phyloP scores from a whole-genome alignment of 768 basidiomycete species.

The Suillus lakei region DNA sequence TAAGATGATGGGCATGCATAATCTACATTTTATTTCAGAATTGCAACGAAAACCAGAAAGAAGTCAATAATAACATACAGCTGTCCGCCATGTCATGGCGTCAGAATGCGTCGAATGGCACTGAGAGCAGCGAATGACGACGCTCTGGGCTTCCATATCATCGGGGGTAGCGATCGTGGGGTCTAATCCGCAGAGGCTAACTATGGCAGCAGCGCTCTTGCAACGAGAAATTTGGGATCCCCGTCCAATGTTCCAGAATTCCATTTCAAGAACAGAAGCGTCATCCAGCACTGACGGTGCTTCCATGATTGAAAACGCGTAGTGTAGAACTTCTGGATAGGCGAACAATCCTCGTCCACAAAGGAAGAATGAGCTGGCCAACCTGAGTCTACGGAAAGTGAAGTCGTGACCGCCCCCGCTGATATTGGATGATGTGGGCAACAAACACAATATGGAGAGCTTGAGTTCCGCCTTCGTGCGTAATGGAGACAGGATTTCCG shows the following conservation, averaged over 20 bases:
- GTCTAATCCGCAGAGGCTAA: constrained; percentile 38
- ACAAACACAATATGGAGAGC: background rate
- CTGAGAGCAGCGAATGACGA: background rate
- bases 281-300: background rate
- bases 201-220: constrained; percentile 28
- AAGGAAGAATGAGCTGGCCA: background rate
- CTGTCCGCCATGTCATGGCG: background rate
- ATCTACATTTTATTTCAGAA: background rate
- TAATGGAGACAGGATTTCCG: background rate
- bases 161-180: constrained; percentile 36
- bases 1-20: background rate
- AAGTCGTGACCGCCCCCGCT: background rate
- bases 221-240: background rate
- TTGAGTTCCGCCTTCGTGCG: background rate
- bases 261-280: background rate
- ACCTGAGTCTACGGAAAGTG: background rate
- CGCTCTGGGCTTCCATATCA: constrained; percentile 35
- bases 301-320: background rate
- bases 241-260: background rate
- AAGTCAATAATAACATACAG: background rate
- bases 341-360: background rate
- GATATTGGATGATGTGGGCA: background rate
- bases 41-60: background rate
- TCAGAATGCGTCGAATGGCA: background rate
- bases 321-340: background rate